A percentile compares a stretch with the other conserved stretches of the same genome.
These are phyloP conservation scores for Metarhizium anisopliae DNA, from an alignment of 2,329 filamentous ascomycete species.

Conservation along the genomic window DNA sequence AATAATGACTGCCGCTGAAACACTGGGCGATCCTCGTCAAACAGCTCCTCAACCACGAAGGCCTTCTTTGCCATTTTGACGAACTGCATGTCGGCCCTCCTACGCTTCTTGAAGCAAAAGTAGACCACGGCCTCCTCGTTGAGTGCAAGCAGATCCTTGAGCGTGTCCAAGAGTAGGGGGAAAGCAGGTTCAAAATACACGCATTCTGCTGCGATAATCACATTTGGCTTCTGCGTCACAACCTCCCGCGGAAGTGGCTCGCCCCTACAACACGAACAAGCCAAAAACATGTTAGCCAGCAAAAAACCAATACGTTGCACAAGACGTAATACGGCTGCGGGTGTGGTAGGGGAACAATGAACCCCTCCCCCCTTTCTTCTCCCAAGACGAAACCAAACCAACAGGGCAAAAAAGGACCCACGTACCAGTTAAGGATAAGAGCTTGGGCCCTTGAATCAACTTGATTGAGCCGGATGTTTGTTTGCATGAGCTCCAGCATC, in stretches of 20 bases:
- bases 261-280: constrained; percentile 36
- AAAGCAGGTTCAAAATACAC: constrained; percentile 97
- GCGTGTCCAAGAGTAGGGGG: constrained; percentile 71
- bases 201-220: constrained; percentile 92
- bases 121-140: constrained; percentile 56
- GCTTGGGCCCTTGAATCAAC: constrained; percentile 56
- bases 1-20: constrained; percentile 52
- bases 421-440: constrained; percentile 72
- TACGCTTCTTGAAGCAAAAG: constrained; percentile 93
- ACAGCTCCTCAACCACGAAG: constrained; percentile 54
- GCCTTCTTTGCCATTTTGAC: constrained; percentile 60
- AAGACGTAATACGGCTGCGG: neutral
- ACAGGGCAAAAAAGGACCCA: constrained; percentile 10
- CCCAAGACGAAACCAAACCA: neutral
- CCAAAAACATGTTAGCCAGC: neutral
- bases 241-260: constrained; percentile 47
- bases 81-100: constrained; percentile 70
- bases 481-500: constrained; percentile 78
- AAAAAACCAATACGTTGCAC: no score
- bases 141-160: constrained; percentile 64
- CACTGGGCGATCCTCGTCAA: constrained; percentile 49
- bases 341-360: no score
- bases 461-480: constrained; percentile 76
- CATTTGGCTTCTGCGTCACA: constrained; percentile 53
- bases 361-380: no score